Base-by-base conservation (phyloP, 148 eudicot species). In the Chenopodium suecicum region DNA sequence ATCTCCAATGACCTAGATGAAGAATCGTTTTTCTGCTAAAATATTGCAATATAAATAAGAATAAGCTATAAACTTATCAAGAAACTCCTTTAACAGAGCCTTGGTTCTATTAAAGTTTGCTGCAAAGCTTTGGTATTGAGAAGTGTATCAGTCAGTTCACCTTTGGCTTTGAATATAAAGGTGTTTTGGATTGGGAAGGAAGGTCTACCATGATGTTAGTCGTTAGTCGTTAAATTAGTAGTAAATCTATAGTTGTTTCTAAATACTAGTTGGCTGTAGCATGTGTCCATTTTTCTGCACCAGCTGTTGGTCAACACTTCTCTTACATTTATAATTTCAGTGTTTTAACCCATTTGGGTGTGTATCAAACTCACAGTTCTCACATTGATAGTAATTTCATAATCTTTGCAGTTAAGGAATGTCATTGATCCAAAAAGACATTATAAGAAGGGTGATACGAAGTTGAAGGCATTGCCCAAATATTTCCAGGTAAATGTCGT, bases 391-490 rank as follows among this genome's bases (percentile, higher is more conserved):
- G 12, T 23, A 37, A 78, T 48, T 62, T 74, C 46, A 31, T 82
- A 70, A 25, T 81, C 56, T 29, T 85, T 82, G 62, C 86, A 95
- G 99, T 80, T 96, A 90, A 90, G 99, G 86, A 73, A 85, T 79
- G 99, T 87, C 80, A 85, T 96, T 23, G 99, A 96, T 89, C 99
- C 99, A 63, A 96, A 94, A 90, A 91, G 99, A 84, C 99, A 96
- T 86, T 94, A 96, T 84, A 92, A 92, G 93, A 94, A 91, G 90
- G 88, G 95, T 78, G 97, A 90, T 27, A 73, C 92, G 9, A 95
- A 87, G 83, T 90, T 85, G 23, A 93, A 93, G 87, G 60, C 88
- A 13, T 82, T 95, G 78, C 98, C 98, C 63, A 96, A 92, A 83
- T 92, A 96, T 84, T 91, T 96, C 84, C 99, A 94, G 89, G 99